Conservation (phyloP, 192 early-diverging fungal species). For the Umbelopsis sp. region DNA sequence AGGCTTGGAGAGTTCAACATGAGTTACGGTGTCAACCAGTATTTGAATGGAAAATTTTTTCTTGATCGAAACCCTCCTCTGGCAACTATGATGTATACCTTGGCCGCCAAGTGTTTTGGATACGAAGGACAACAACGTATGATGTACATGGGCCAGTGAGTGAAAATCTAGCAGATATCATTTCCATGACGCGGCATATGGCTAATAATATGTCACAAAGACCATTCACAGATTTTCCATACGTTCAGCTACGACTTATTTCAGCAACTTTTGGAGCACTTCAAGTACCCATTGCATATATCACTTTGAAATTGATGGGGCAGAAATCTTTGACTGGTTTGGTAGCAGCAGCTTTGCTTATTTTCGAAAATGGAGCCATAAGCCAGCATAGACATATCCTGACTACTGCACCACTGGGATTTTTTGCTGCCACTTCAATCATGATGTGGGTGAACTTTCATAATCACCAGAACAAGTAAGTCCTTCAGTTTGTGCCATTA, state of each 20-base stretch:
- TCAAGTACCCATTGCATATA: conserved; percentile 77
- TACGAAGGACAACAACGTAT: conserved; percentile 28
- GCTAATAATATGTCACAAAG: neutral
- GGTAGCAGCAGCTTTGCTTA: conserved; percentile 67
- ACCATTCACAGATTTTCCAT: conserved; percentile 52
- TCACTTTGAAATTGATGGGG: conserved; percentile 79
- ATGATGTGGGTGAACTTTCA: conserved; percentile 86
- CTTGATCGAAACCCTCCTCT: conserved; percentile 30
- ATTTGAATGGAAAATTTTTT: conserved; percentile 31
- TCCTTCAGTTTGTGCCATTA: neutral
- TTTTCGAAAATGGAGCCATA: conserved; percentile 9
- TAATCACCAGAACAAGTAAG: conserved; percentile 43
- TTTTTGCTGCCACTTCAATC: conserved; percentile 75
- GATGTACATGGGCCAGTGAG: conserved; percentile 35
- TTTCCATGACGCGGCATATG: too few relatives aligned
- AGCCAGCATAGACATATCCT: conserved; percentile 81
- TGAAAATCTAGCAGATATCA: too few relatives aligned
- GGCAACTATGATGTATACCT: conserved; percentile 18
- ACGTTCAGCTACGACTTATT: conserved; percentile 76
- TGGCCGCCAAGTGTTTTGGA: conserved; percentile 14
- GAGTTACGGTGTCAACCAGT: conserved; percentile 25
- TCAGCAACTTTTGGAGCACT: conserved; percentile 77
- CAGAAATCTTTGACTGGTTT: conserved; percentile 70
- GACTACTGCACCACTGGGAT: conserved; percentile 81
- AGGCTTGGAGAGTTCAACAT: conserved; percentile 20